Base-by-base conservation (phyloP, 345 rosid genomes). In the Citrus cavaleriei region DNA sequence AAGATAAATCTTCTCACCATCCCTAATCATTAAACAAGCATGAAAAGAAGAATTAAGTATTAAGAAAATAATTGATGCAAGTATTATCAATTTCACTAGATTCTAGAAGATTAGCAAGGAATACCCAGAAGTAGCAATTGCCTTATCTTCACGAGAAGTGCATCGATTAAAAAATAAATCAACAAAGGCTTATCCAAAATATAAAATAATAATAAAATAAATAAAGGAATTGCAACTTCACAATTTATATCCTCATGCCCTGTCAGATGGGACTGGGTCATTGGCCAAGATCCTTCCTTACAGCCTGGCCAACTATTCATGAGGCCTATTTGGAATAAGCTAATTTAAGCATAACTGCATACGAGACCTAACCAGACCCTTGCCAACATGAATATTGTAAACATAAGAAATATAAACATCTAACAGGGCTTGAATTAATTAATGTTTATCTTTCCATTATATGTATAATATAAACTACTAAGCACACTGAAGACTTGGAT, bases 1-100 rank as follows among this genome's bases (percentile, higher is more conserved):
- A 27, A 93, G 79, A 57, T 85, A 70, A 75, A 90, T 84, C 72
- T 76, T 86, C 81, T 93, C 87, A 71, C 95, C 94, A 76, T 94
- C 90, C 91, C 97, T 94, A 60, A 14, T 65, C 57, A 82, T 66
- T 9, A 10, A 79, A 54, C 7, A 54, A 32, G 13, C 72, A 61
- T 4, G 13, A 25, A 67, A 74, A 78, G 54, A 64, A 81, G 10
- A 71, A 38, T 12, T n/a, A 75, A 38, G 49, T 54, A 75, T 24
- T 51, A 27, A n/a, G 40, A 68, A 74, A 78, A 61, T 61, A 74
- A 27, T 6, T 55, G 49, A 72, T 10, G 28, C 61, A 30, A 55
- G 46, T 30, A 72, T 5, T 22, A 34, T n/a, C 34, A 72, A 22
- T 22, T 14, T 46, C 57, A 25, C 73, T 25, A 42, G 16, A 12